Conservation (phyloP, 2,329 filamentous ascomycete genomes). For the Fusarium sp. region DNA sequence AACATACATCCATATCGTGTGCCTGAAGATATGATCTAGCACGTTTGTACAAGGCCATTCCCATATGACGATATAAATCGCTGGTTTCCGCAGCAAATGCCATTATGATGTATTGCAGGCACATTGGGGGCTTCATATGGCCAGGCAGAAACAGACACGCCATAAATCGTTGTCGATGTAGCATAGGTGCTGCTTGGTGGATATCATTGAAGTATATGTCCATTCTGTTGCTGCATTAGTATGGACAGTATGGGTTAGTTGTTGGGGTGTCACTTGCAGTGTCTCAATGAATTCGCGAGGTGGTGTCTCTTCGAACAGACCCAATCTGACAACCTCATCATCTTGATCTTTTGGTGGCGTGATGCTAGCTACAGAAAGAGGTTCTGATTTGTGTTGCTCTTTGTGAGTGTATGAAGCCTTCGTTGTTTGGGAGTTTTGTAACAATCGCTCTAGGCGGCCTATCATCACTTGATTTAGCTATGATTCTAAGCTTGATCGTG, state of each 20-base stretch:
- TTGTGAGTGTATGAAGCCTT: too few relatives aligned
- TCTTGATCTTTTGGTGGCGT: not conserved
- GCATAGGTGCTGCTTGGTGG: conserved; percentile 9
- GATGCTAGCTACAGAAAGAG: too few relatives aligned
- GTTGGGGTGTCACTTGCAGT: not conserved
- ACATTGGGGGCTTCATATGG: conserved; percentile 22
- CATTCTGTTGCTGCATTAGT: not conserved
- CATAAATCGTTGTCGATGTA: conserved; percentile 22
- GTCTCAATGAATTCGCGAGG: conserved; percentile 14
- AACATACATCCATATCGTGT: conserved; percentile 1
- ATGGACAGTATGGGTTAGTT: rapidly evolving
- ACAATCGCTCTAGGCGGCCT: conserved; percentile 18
- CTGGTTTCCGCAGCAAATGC: conserved; percentile 20
- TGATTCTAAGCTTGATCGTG: too few relatives aligned
- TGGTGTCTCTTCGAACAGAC: not conserved
- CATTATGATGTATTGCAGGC: conserved; percentile 31
- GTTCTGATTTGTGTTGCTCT: not conserved
- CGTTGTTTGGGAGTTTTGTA: not conserved
- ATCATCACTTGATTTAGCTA: not conserved
- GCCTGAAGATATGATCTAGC: conserved; percentile 8
- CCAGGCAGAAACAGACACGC: not conserved
- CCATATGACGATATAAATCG: conserved; percentile 6
- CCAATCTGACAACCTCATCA: not conserved
- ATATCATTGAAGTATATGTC: conserved; percentile 13
- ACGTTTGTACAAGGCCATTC: conserved; percentile 7